Evolutionary conservation across 345 rosid species (phyloP), one percentile per base, ranked within the genome.

Genomic region (Salix udensis): DNA sequence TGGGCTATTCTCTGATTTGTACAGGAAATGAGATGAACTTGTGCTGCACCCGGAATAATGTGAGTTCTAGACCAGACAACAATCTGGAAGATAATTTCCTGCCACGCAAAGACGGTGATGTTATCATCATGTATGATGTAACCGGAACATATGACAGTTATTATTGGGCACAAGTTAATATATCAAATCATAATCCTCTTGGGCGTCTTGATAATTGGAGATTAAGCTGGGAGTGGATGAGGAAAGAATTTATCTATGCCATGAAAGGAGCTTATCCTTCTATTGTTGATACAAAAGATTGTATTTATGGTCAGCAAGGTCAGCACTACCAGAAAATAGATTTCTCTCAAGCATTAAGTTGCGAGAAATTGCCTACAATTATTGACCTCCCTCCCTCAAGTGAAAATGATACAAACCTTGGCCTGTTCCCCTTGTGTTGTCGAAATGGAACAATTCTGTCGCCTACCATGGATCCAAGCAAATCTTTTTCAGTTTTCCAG

Each of bases 191-290:
- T 46, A 78, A 82, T 39, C 86, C 90, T 23, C 72, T 88, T 9
- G 87, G 83, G 10, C 88, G 89, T 13, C 86, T 90, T 24, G 88
- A 90, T 30, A 87, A 86, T 69, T 90, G 94, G 94, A 86, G 80
- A 55, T 72, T 90, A 64, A 90, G 89, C 75, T 90, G 94, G 91
- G 88, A 88, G 8, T 90, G 94, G 94, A 83, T 53, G 76, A 74
- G 84, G 53, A 83, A 74, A 23, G 94, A 90, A 60, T 90, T 88
- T 44, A 90, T 90, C 23, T 46, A 70, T 36, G 65, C 85, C 46
- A 82, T 88, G 86, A 86, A 72, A 77, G 89, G 91, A 71, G 91
- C 90, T 52, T 83, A 83, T 64, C 84, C 90, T 0, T 34, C 67
- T 24, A 44, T 70, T 39, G 74, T 79, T 9, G 90, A 87, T 75